These are phyloP conservation scores for Fusarium napiforme DNA, from an alignment of 2,329 filamentous ascomycete species.

Conservation along the genomic window DNA sequence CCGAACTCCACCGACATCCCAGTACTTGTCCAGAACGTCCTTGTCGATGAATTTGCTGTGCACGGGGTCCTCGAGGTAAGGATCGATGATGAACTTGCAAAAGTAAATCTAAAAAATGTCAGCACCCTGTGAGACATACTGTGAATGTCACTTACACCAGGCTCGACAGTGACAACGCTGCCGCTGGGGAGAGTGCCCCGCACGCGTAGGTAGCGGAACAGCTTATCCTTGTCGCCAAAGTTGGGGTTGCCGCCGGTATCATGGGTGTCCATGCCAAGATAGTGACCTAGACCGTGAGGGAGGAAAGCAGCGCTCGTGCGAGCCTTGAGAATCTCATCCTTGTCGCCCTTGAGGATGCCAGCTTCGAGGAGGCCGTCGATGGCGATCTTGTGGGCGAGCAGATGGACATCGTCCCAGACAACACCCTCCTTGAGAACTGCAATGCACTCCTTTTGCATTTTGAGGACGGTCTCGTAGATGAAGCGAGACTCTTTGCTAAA, in stretches of 20 bases:
- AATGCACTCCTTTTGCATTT: constrained; percentile 87
- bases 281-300: constrained; percentile 90
- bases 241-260: constrained; percentile 84
- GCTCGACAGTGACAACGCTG: constrained; percentile 93
- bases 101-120: constrained; percentile 77
- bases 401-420: constrained; percentile 83
- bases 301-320: constrained; percentile 91
- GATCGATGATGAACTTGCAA: constrained; percentile 86
- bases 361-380: constrained; percentile 81
- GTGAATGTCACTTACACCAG: constrained; percentile 70
- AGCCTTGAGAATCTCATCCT: constrained; percentile 78
- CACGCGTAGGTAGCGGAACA: constrained; percentile 89
- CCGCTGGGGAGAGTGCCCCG: constrained; percentile 79
- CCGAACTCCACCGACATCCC: constrained; percentile 82
- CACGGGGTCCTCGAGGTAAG: constrained; percentile 77
- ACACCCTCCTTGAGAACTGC: constrained; percentile 77
- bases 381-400: constrained; percentile 81
- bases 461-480: constrained; percentile 84
- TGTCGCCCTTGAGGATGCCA: constrained; percentile 76
- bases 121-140: neutral
- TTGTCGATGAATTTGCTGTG: constrained; percentile 82
- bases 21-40: constrained; percentile 79
- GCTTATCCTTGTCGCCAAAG: constrained; percentile 79
- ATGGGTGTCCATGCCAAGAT: constrained; percentile 92
- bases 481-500: constrained; percentile 76